phyloP scores from a whole-genome alignment of 73 alveolate genomes.

The Tetrahymena thermophila region DNA sequence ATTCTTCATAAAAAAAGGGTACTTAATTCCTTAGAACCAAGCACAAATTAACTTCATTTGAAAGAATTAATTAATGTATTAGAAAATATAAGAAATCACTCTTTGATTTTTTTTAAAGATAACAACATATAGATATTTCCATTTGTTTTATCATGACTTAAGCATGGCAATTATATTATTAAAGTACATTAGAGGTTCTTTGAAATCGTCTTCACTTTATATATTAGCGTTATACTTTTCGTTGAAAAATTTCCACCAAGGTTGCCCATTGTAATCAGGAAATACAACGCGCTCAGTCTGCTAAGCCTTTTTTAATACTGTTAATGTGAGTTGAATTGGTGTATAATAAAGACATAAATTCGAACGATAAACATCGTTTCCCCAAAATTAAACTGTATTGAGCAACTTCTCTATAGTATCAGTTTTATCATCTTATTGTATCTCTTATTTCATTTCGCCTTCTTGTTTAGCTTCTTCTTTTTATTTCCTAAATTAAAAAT shows the following conservation, averaged over 20 bases:
- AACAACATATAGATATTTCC: too few species aligned
- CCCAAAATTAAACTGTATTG: not conserved
- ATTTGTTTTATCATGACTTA: not conserved
- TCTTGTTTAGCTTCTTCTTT: not conserved
- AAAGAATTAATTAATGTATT: too few species aligned
- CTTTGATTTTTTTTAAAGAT: too few species aligned
- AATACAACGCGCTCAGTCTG: not conserved
- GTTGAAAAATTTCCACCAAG: not conserved
- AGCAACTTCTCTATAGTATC: not conserved
- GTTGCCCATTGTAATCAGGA: not conserved
- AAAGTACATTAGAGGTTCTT: not conserved
- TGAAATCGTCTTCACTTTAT: not conserved
- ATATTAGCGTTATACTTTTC: not conserved
- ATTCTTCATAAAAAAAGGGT: too few species aligned
- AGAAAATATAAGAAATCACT: too few species aligned
- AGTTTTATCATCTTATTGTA: not conserved
- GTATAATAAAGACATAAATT: not conserved
- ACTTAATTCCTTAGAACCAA: too few species aligned
- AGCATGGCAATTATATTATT: not conserved
- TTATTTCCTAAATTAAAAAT: not conserved
- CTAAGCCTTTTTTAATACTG: not conserved
- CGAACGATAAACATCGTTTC: not conserved
- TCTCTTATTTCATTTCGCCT: not conserved
- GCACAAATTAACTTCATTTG: too few species aligned
- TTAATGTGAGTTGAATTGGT: not conserved